Evolutionary conservation across 495 filamentous ascomycete genomes (phyloP), one percentile per base, ranked within the genome.

Genomic region (Clavariopsis aquatica): DNA sequence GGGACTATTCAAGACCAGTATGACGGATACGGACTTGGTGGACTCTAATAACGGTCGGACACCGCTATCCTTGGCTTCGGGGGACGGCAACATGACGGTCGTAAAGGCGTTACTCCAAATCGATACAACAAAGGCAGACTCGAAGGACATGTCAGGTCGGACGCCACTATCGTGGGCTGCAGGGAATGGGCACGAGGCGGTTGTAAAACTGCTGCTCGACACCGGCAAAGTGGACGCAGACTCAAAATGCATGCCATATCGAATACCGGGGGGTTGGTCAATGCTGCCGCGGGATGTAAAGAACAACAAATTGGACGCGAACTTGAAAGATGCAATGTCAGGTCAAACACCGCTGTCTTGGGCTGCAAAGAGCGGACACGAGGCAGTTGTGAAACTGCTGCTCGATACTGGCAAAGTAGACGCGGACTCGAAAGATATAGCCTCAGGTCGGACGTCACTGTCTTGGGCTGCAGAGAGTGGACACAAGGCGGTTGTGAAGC

Each of bases 401-500:
- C 38, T 60, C n/a, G 43, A 60, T 20, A 47, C 6, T 9, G 27
- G 45, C 57, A 51, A 52, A 29, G 57, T 51, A 9, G 34, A 60
- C 24, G 5, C 28, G 12, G 28, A 60, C 20, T 26, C 43, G 27
- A 60, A 47, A 41, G 57, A 60, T 49, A 52, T 8, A 49, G 28
- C 3, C 4, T 47, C 4, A 6, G 45, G 49, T 27, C 49, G 49
- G 45, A 47, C 45, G 45, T n/a, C 19, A n/a, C 45, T 47, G 22
- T 47, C 45, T 6, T 47, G 4, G 15, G 4, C 45, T 47, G 22
- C 49, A 53, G 19, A 53, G 19, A 53, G n/a, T 28, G 49, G 49
- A n/a, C 24, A 31, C 27, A 22, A 53, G 22, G 19, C 22, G 27
- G 27, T 26, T 28, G 27, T 28, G 49, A 31, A 53, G 57, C 57